Evolutionary conservation across 371 early-diverging fungal species (phyloP).

Genomic region (Apophysomyces ossiformis): DNA sequence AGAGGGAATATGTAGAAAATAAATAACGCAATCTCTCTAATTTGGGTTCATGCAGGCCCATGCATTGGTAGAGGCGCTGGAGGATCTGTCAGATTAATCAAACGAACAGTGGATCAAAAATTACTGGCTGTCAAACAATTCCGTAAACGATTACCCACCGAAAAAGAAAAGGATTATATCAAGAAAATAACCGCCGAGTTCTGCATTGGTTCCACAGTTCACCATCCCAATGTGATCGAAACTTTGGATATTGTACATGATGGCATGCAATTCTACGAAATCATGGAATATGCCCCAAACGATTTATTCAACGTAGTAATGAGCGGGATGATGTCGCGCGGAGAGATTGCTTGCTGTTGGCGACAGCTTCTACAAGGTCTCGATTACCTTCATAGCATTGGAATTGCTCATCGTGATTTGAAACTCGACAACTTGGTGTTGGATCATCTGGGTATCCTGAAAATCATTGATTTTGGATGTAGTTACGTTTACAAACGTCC

Average conservation of each 20-base stretch:
- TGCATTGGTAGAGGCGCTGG: slow-evolving; percentile 77
- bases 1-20: background rate
- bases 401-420: slow-evolving; percentile 87
- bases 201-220: slow-evolving; percentile 80
- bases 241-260: slow-evolving; percentile 83
- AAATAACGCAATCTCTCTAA: background rate
- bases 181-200: slow-evolving; percentile 86
- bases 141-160: slow-evolving; percentile 65
- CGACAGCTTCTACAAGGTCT: slow-evolving; percentile 79
- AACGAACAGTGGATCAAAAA: slow-evolving; percentile 55
- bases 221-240: slow-evolving; percentile 87
- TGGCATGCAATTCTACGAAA: slow-evolving; percentile 61
- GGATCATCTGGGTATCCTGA: slow-evolving; percentile 71
- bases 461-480: slow-evolving; percentile 94
- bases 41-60: slow-evolving; percentile 40
- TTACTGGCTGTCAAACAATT: slow-evolving; percentile 85
- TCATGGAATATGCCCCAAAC: slow-evolving; percentile 84
- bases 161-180: slow-evolving; percentile 80
- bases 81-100: slow-evolving; percentile 70
- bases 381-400: slow-evolving; percentile 71
- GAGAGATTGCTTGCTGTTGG: slow-evolving; percentile 74
- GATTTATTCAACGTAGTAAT: slow-evolving; percentile 77
- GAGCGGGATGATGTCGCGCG: slow-evolving; percentile 67
- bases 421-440: slow-evolving; percentile 90
- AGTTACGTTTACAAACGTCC: slow-evolving; percentile 80